A percentile compares a stretch with the other conserved stretches of the same genome.
Evolutionary conservation across 345 rosid species (phyloP).

Genomic region (Hibiscus syriacus): DNA sequence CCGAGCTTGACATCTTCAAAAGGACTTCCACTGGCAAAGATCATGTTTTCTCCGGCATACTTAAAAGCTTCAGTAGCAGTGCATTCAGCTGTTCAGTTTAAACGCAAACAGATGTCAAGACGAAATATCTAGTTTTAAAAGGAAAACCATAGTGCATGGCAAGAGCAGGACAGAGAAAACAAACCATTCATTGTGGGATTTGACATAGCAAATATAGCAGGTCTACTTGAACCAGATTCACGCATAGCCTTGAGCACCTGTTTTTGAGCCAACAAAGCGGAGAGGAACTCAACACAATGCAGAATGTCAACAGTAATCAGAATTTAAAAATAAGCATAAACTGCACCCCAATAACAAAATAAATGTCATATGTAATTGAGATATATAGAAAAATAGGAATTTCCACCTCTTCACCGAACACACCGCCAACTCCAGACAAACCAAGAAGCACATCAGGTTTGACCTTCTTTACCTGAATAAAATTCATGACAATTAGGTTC

Average conservation of each 20-base stretch:
- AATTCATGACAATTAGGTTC: slow-evolving; percentile 14
- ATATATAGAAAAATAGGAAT: background rate
- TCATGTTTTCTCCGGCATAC: slow-evolving; percentile 84
- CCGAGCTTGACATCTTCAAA: slow-evolving; percentile 80
- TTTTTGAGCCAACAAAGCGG: slow-evolving; percentile 17
- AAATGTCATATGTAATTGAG: background rate
- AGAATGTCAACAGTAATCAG: background rate
- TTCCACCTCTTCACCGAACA: slow-evolving; percentile 77
- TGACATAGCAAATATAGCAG: slow-evolving; percentile 97
- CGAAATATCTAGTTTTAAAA: slow-evolving; percentile 8
- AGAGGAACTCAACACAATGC: background rate
- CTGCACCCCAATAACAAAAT: background rate
- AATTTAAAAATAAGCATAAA: background rate
- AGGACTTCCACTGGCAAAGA: slow-evolving; percentile 98
- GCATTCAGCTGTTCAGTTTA: slow-evolving; percentile 75
- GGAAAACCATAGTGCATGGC: slow-evolving; percentile 3
- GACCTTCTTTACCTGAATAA: slow-evolving; percentile 68
- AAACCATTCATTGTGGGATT: slow-evolving; percentile 93
- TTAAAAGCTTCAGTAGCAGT: slow-evolving; percentile 92
- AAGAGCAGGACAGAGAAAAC: slow-evolving; percentile 18
- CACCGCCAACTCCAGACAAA: slow-evolving; percentile 96
- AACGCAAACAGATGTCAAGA: slow-evolving; percentile 14
- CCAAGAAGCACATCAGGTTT: slow-evolving; percentile 97
- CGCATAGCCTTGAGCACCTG: slow-evolving; percentile 93
- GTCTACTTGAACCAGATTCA: slow-evolving; percentile 74